A percentile compares a stretch with the other conserved stretches of the same genome.
Evolutionary conservation across 2,329 filamentous ascomycete genomes (phyloP).

Genomic region (Fusarium vanettenii): DNA sequence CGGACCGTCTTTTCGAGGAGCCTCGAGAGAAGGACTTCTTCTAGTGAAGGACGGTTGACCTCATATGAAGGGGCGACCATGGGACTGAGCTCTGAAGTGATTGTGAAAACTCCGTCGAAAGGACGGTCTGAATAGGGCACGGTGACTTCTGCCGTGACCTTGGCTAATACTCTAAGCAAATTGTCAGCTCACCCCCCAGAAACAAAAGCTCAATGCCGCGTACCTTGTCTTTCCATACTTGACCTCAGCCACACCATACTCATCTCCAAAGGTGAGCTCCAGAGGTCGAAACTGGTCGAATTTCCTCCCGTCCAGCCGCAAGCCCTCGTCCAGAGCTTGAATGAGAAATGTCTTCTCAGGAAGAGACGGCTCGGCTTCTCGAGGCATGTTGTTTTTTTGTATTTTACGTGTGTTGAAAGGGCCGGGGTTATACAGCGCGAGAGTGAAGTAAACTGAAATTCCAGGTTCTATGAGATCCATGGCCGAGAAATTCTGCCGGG

Average conservation of each 20-base stretch:
- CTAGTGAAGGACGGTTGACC: slow-evolving; percentile 82
- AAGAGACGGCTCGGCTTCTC: slow-evolving; percentile 89
- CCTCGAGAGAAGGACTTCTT: slow-evolving; percentile 86
- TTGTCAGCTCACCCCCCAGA: slow-evolving; percentile 13
- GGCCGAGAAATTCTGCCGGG: slow-evolving; percentile 60
- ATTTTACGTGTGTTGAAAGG: slow-evolving; percentile 18
- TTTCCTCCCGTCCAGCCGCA: slow-evolving; percentile 85
- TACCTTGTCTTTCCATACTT: slow-evolving; percentile 91
- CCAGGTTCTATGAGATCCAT: slow-evolving; percentile 33
- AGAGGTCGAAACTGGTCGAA: slow-evolving; percentile 84
- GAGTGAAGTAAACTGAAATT: slow-evolving; percentile 1
- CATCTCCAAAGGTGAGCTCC: slow-evolving; percentile 85
- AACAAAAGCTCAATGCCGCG: slow-evolving; percentile 14
- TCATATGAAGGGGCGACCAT: slow-evolving; percentile 94
- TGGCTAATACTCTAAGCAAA: slow-evolving; percentile 77
- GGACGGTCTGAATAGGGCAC: slow-evolving; percentile 88
- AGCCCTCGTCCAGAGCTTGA: slow-evolving; percentile 82
- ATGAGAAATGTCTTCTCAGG: slow-evolving; percentile 90
- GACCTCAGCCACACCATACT: slow-evolving; percentile 91
- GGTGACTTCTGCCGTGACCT: slow-evolving; percentile 88
- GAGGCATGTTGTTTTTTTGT: slow-evolving; percentile 74
- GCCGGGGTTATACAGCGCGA: slow-evolving; percentile 1
- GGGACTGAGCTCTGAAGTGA: slow-evolving; percentile 88
- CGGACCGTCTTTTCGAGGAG: slow-evolving; percentile 95
- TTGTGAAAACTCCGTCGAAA: slow-evolving; percentile 95